phyloP scores from a whole-genome alignment of 108 stramenopile species.

The Nannochloropsis gaditana region DNA sequence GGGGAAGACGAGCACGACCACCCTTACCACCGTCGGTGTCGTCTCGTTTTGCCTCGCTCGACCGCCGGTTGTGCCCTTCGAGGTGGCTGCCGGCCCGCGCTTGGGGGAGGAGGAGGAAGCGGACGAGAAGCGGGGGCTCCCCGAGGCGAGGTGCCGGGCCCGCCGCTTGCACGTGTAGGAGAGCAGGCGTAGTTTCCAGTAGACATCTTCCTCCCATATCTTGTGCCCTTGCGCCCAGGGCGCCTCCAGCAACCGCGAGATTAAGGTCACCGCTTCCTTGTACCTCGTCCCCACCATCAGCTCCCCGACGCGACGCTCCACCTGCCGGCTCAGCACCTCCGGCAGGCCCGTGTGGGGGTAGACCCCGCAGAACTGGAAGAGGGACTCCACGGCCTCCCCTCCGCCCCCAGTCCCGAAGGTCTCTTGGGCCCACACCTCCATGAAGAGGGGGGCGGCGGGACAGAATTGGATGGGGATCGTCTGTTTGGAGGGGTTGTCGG shows the following conservation, averaged over 20 bases:
- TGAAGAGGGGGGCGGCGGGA: background rate
- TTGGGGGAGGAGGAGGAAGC: background rate
- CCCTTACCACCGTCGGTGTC: background rate
- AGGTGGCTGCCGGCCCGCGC: background rate
- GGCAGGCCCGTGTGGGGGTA: background rate
- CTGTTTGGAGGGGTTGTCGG: conserved; percentile 13
- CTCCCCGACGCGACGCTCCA: background rate
- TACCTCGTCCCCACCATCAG: background rate
- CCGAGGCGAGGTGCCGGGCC: background rate
- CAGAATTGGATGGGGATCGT: conserved; percentile 14
- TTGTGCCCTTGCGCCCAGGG: background rate
- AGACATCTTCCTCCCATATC: conserved; percentile 11
- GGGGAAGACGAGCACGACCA: conserved; percentile 2
- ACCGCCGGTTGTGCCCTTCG: background rate
- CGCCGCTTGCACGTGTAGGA: background rate
- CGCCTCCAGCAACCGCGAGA: background rate
- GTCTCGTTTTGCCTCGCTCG: no score
- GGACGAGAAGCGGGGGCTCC: background rate
- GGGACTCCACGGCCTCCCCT: background rate
- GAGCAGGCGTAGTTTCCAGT: conserved; percentile 2
- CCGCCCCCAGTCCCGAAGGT: background rate
- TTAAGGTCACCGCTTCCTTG: background rate
- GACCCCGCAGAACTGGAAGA: background rate
- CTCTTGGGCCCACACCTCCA: background rate
- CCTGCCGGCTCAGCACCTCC: background rate